Evolutionary conservation across 176 grass and related monocot species (phyloP).

Genomic region (Saccharum spontaneum): DNA sequence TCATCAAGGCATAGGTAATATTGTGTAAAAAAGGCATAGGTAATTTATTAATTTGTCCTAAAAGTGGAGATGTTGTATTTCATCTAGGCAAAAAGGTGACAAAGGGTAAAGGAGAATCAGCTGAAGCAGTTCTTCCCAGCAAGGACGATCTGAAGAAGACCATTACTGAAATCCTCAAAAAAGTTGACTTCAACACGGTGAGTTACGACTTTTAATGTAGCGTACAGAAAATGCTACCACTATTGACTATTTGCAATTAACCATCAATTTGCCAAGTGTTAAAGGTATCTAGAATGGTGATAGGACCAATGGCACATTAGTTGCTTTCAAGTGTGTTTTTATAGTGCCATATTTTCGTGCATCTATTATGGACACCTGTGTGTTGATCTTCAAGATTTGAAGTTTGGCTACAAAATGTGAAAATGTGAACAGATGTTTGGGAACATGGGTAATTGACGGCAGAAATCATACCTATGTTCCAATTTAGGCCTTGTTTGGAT

Average conservation of each 20-base stretch:
- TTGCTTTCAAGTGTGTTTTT: not conserved
- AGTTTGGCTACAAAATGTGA: not conserved
- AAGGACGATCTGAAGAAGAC: constrained; percentile 85
- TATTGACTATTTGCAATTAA: constrained; percentile 30
- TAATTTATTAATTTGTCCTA: constrained; percentile 18
- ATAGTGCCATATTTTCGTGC: not conserved
- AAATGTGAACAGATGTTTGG: not conserved
- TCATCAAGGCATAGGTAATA: constrained; percentile 21
- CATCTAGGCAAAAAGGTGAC: constrained; percentile 62
- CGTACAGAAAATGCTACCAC: not conserved
- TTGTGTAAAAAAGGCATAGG: not conserved
- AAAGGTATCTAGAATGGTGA: constrained; percentile 5
- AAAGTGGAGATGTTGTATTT: constrained; percentile 35
- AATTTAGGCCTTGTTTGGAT: too few relatives aligned
- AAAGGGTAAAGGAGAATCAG: constrained; percentile 57
- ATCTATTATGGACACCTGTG: not conserved
- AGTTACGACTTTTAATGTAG: constrained; percentile 21
- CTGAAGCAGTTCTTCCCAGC: constrained; percentile 54
- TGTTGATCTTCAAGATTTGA: not conserved
- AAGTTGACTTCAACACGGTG: constrained; percentile 94
- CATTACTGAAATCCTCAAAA: constrained; percentile 74
- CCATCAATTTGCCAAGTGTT: not conserved
- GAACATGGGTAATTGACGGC: not conserved
- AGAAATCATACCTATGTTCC: not conserved
- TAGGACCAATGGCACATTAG: not conserved